Percentiles rank a stretch among this genome's conserved stretches.
These are phyloP conservation scores for Rubus parviflorus DNA, from an alignment of 306 rosid genomes.

Conservation along the genomic window DNA sequence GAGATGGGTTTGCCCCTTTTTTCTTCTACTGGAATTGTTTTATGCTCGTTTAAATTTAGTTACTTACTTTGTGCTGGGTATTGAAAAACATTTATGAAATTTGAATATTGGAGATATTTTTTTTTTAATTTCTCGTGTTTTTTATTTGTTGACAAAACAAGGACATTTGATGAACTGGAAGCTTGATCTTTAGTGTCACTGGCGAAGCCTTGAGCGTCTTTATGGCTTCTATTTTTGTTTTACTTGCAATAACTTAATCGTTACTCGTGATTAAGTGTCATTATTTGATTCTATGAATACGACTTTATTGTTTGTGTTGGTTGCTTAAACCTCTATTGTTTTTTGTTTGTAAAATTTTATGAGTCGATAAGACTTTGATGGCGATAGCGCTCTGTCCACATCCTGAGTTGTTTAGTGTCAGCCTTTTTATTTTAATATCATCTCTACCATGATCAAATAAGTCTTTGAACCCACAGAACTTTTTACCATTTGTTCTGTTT, in stretches of 20 bases:
- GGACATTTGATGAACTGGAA: background rate
- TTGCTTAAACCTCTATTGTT: background rate
- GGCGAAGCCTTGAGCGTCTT: background rate
- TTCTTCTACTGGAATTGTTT: background rate
- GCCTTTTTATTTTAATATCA: background rate
- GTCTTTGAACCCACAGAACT: background rate
- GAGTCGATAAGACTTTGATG: slow-evolving; percentile 22
- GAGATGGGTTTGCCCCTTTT: slow-evolving; percentile 5
- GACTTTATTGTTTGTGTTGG: background rate
- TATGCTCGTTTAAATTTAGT: background rate
- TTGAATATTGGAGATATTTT: background rate
- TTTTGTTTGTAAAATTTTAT: background rate
- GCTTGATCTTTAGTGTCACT: slow-evolving; percentile 4
- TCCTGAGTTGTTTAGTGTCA: background rate
- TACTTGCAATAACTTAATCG: background rate
- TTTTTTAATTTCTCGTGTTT: background rate
- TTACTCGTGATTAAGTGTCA: background rate
- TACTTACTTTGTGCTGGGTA: background rate
- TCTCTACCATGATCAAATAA: background rate
- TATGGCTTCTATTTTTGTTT: slow-evolving; percentile 1
- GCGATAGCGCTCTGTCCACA: slow-evolving; percentile 15
- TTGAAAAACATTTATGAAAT: slow-evolving; percentile 5
- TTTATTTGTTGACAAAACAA: background rate
- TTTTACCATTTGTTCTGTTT: background rate
- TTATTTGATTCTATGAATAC: background rate